A percentile compares a stretch with the other conserved stretches of the same genome.
Evolutionary conservation across 2,329 filamentous ascomycete species (phyloP).

Genomic region (Thelonectria discophora): DNA sequence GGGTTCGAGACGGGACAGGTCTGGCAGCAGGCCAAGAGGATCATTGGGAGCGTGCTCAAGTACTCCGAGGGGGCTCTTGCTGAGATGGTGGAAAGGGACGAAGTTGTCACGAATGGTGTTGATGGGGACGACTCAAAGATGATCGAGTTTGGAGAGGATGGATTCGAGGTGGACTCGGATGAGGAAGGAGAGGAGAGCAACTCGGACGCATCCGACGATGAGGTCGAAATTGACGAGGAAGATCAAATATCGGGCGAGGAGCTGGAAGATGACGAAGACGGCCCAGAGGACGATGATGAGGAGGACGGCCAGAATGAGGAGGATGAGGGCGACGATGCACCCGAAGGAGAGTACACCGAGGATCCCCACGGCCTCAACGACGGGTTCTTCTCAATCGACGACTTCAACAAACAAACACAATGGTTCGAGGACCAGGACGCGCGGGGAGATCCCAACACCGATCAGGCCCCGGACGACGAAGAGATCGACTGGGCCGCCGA

Average conservation of each 20-base stretch:
- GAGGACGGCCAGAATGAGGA: constrained; percentile 52
- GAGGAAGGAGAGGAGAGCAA: constrained; percentile 43
- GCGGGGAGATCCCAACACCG: constrained; percentile 77
- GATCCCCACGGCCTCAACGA: constrained; percentile 90
- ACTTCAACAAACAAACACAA: constrained; percentile 95
- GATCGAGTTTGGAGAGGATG: constrained; percentile 42
- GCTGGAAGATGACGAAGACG: constrained; percentile 48
- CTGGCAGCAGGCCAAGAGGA: constrained; percentile 90
- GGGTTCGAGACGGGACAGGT: constrained; percentile 90
- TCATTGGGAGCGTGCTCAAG: constrained; percentile 69
- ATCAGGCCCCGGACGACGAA: constrained; percentile 81
- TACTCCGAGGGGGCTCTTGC: constrained; percentile 58
- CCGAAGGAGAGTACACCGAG: constrained; percentile 58
- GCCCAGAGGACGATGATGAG: constrained; percentile 49
- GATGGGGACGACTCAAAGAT: constrained; percentile 45
- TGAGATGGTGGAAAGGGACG: constrained; percentile 62
- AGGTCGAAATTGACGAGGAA: constrained; percentile 40
- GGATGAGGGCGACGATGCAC: constrained; percentile 51
- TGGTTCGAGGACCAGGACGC: constrained; percentile 88
- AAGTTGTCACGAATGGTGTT: constrained; percentile 44
- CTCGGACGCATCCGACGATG: constrained; percentile 39
- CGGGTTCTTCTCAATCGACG: constrained; percentile 96
- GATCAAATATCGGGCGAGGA: constrained; percentile 28
- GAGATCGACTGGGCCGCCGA: constrained; percentile 88
- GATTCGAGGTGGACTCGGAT: constrained; percentile 45